A percentile compares a stretch with the other conserved stretches of the same genome.
Conservation (phyloP, 2,329 filamentous ascomycete genomes). For the Ambrosiella beaveri region DNA sequence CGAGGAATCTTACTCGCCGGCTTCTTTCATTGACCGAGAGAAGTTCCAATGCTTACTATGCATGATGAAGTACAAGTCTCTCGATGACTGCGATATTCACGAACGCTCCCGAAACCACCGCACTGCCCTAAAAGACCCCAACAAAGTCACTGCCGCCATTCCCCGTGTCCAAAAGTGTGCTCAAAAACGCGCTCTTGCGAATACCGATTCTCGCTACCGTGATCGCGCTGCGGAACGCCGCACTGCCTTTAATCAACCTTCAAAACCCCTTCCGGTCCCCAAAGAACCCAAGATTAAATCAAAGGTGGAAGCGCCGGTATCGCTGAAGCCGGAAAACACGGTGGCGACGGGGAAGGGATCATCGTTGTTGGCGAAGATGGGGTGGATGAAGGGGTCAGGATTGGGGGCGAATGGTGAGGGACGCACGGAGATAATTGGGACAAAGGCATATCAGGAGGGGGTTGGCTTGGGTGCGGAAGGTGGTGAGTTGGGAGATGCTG, state of each 20-base stretch:
- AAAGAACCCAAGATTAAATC: constrained; percentile 18
- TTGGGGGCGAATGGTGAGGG: constrained; percentile 47
- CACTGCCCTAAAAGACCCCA: constrained; percentile 23
- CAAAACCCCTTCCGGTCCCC: constrained; percentile 25
- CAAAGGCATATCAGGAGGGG: constrained; percentile 47
- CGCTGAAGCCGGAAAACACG: neutral
- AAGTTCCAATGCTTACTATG: constrained; percentile 29
- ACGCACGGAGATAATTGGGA: constrained; percentile 44
- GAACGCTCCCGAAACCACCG: constrained; percentile 27
- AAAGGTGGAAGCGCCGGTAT: constrained; percentile 15
- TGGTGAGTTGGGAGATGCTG: constrained; percentile 51
- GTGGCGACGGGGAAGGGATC: constrained; percentile 36
- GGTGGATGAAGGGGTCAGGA: constrained; percentile 48
- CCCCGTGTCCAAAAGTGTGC: constrained; percentile 22
- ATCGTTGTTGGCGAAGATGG: constrained; percentile 54
- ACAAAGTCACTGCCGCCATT: constrained; percentile 32
- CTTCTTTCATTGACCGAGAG: constrained; percentile 42
- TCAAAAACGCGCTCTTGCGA: constrained; percentile 15
- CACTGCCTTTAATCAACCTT: constrained; percentile 42
- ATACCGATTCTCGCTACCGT: constrained; percentile 29
- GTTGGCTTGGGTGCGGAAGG: constrained; percentile 54
- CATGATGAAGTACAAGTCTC: constrained; percentile 29
- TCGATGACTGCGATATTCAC: constrained; percentile 26
- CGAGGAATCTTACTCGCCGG: constrained; percentile 2
- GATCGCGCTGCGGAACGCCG: constrained; percentile 54